Evolutionary conservation across 2,329 filamentous ascomycete species (phyloP), one percentile per base, ranked within the genome.

Genomic region (Phialemoniopsis sp.): DNA sequence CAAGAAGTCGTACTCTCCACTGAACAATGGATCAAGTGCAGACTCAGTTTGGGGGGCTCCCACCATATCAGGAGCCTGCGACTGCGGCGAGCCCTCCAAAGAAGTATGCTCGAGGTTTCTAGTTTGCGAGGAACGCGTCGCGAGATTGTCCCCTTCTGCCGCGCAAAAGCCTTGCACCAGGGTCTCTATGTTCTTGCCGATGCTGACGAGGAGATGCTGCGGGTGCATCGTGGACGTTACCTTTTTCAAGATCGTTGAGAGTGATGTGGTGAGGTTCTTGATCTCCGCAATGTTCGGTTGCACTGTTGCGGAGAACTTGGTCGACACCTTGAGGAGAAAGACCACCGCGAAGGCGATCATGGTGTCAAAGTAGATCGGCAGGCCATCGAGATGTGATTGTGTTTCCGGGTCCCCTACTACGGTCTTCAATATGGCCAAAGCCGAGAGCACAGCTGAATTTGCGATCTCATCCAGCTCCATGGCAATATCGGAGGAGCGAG

Each of bases 391-490:
- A 14, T 42, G 37, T 3, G 36, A 38, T 17, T 42, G 40, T 3
- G 38, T 39, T 19, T 42, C 40, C 2, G 26, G 13, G 29, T 42
- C 40, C 8, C 28, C 16, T 3, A 42, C 36, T 5, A 42, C 36
- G 14, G 36, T 28, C 3, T 29, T 32, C 13, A 42, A 29, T 13
- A 42, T 42, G 3, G 36, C 28, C 13, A 35, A 18, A 2, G 40
- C 40, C 12, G 40, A n/a, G 7, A 13, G 29, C 10, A 38, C 15
- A 6, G 29, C 36, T 6, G 36, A 10, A 34, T 52, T 53, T 29
- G 55, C 55, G 21, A 53, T 41, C 37, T 56, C 55, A 19, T 52
- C 44, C 36, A 46, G 36, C 35, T 54, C 52, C 16, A 39, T 38
- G 8, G 38, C 40, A 7, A 44, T 16, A 12, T 44, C 42, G 6